Percentiles rank a stretch among this genome's conserved stretches.
These are phyloP conservation scores for Coprinellus aureogranulatus DNA, from an alignment of 768 basidiomycete species.

Conservation along the genomic window DNA sequence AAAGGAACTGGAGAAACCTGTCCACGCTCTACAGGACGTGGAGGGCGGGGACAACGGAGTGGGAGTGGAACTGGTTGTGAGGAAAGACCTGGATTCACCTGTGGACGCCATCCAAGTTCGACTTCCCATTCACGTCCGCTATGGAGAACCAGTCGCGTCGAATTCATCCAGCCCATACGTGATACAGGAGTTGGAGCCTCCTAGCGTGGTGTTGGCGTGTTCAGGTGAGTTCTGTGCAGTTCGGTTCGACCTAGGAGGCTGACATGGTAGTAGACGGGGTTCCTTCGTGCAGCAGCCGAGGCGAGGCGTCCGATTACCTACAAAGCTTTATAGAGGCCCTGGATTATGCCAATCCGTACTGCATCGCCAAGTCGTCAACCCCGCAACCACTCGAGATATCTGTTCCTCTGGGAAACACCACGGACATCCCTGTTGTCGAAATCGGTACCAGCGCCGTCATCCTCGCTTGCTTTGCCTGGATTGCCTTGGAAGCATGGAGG, in stretches of 20 bases:
- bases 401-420: conserved; percentile 36
- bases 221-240: background rate
- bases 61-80: conserved; percentile 2
- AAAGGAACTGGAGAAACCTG: conserved; percentile 46
- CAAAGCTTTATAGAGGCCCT: background rate
- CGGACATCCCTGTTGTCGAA: conserved; percentile 41
- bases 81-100: background rate
- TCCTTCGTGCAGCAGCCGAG: background rate
- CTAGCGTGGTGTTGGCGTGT: conserved; percentile 39
- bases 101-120: conserved; percentile 24
- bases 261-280: conserved; percentile 9
- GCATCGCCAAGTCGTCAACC: conserved; percentile 1
- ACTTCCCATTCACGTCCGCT: conserved; percentile 48
- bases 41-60: conserved; percentile 13
- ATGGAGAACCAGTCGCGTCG: conserved; percentile 28
- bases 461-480: conserved; percentile 36
- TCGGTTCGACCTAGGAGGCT: background rate
- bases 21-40: conserved; percentile 30
- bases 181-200: conserved; percentile 32
- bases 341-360: conserved; percentile 12
- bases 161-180: conserved; percentile 10
- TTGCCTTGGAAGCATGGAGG: conserved; percentile 27
- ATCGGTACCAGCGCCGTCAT: conserved; percentile 38
- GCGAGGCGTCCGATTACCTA: background rate
- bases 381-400: conserved; percentile 21